Base-by-base conservation (phyloP, 129 eudicot genomes). In the Silybum marianum region DNA sequence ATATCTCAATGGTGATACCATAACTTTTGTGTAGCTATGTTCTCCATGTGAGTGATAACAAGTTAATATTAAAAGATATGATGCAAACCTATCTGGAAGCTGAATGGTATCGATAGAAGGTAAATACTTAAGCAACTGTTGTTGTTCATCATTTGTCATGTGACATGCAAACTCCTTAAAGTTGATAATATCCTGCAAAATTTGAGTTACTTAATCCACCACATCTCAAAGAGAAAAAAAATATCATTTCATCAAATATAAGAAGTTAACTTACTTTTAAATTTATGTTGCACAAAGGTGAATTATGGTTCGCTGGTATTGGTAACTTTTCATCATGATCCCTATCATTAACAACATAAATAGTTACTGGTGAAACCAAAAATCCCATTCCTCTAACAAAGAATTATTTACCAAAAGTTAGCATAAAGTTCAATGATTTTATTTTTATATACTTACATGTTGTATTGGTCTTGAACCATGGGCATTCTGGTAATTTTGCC, bases 141-240 rank as follows among this genome's bases (percentile, higher is more conserved):
- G 85, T 24, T 83, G 88, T 83, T 90, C 93, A 13, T 85, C 91
- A 74, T 51, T 36, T 69, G 89, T 85, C 40, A 90, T 39, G 30
- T 74, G 83, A 81, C 82, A 81, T 6, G 58, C 65, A 71, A 87
- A 87, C 83, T 80, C 81, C 25, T 87, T 87, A 60, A 80, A 78
- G 83, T 85, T 87, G 16, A 90, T 73, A 74, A 90, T 80, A 58
- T 90, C 93, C 93, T 90, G 89, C 83, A 85, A 19, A 72, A 38
- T 6, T 6, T 19, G 42, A 71, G 42, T 11, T 69, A 26, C 72
- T 69, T 70, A 58, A 2, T 18, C 42, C 72, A 34, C 62, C 34
- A 11, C 30, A 71, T 39, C 74, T 12, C 48, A 14, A 14, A 9
- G 42, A 71, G 10, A 71, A 18, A 71, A 18, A 36, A 70, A 18